Evolutionary conservation across 805 yeast species (phyloP).

Genomic region (Schwanniomyces yamadae): DNA sequence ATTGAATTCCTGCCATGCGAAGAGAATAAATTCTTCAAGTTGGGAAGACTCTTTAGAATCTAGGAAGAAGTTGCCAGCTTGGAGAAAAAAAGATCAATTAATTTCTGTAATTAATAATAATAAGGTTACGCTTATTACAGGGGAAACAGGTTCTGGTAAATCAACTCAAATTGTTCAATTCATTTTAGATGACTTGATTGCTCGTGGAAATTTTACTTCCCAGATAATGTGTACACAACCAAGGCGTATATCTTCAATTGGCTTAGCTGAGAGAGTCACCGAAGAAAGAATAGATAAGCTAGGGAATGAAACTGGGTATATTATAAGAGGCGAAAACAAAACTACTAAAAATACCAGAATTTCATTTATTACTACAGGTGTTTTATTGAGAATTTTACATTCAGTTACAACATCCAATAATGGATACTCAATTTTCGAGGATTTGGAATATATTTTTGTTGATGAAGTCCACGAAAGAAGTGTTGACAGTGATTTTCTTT

Average conservation of each 20-base stretch:
- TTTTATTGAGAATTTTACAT: slow-evolving; percentile 81
- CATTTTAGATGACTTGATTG: slow-evolving; percentile 64
- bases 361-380: slow-evolving; percentile 92
- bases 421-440: slow-evolving; percentile 41
- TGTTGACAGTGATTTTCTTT: slow-evolving; percentile 80
- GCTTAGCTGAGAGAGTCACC: slow-evolving; percentile 88
- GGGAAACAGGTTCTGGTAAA: slow-evolving; percentile 98
- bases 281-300: slow-evolving; percentile 67
- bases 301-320: slow-evolving; percentile 83
- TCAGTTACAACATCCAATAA: slow-evolving; percentile 31
- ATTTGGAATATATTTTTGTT: slow-evolving; percentile 69
- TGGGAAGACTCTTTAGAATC: slow-evolving; percentile 35
- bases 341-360: slow-evolving; percentile 61
- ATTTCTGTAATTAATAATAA: slow-evolving; percentile 55
- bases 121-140: slow-evolving; percentile 78
- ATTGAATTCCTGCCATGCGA: slow-evolving; percentile 15
- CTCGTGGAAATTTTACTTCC: slow-evolving; percentile 48
- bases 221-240: slow-evolving; percentile 90
- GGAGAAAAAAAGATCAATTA: slow-evolving; percentile 62
- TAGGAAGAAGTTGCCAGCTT: slow-evolving; percentile 76
- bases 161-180: slow-evolving; percentile 95
- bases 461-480: slow-evolving; percentile 99
- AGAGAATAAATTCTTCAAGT: slow-evolving; percentile 27
- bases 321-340: slow-evolving; percentile 86
- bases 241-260: slow-evolving; percentile 91